Base-by-base conservation (phyloP, 257 asterid species). In the Capsicum rhomboideum region DNA sequence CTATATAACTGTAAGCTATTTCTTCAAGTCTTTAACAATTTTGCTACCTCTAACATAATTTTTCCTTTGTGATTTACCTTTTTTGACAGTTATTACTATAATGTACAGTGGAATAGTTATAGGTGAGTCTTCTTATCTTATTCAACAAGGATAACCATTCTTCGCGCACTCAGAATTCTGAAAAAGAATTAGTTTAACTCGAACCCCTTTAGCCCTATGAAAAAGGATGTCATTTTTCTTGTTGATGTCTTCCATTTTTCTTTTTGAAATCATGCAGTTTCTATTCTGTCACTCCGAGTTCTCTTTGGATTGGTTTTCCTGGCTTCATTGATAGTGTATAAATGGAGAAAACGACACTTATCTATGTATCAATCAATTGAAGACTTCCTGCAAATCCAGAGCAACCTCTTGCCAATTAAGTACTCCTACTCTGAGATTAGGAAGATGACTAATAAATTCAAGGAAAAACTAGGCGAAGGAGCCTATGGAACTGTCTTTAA, bases 401-500 rank as follows among this genome's bases (percentile, higher is more conserved):
- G 68, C n/a, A 69, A 83, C 77, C 85, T 88, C 77, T 46, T 85
- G 66, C 91, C 93, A 20, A 91, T 92, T 69, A 88, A 85, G 61
- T 92, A 92, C 79, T 71, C 83, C 58, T 90, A 84, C 16, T 71
- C 85, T 6, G 91, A 92, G 83, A 89, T 90, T 37, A 91, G 88
- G 80, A 91, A 85, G 87, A 92, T 92, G 91, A 86, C 91, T 3
- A 71, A 66, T 12, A 89, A 84, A 40, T 89, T 91, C 86, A 86
- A 83, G 86, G 83, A 88, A 28, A 88, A 90, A 83, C 21, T 91
- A 61, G 93, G 94, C 2, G 88, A 85, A 85, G 92, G 95, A 50
- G 85, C 86, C 34, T 86, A 84, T 77, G 95, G 92, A 31, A 86
- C 89, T 17, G 92, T 91, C 46, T 92, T 67, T 79, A 88, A 83